Evolutionary conservation across 768 basidiomycete species (phyloP), one percentile per base, ranked within the genome.

Genomic region (Calocybe indica): DNA sequence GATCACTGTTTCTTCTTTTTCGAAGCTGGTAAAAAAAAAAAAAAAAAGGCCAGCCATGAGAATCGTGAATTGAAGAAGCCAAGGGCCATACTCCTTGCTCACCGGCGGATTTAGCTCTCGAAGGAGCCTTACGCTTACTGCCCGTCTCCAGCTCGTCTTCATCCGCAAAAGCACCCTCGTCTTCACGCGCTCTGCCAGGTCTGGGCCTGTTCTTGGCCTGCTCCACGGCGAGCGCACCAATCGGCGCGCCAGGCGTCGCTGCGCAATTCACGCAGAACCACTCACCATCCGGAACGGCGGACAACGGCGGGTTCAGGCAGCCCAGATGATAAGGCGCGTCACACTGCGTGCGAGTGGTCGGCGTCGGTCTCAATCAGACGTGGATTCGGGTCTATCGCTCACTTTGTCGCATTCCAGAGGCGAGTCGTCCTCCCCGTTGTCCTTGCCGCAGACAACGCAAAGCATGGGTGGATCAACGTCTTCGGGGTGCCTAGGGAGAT

Each of bases 351-450:
- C 14, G 4, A 37, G 4, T 37, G 35, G 36, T 37, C 11, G 11
- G 36, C 11, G 36, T 37, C 14, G 36, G 36, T 37, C 14, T 37
- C 36, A 37, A 14, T 37, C 11, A 37, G 14, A 37, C 11, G 11
- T 37, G 11, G n/a, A 37, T 37, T 37, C 11, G 35, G 2, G 46
- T 13, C 10, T 22, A 40, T 39, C 47, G 28, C 28, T 12, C 46
- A 88, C 92, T 79, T 92, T 94, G 62, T 97, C 94, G 57, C 94
- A 98, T 59, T 89, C 92, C 37, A 98, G 69, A 12, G 83, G 83
- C 33, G 76, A 71, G 50, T 82, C 85, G 41, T 85, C 83, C 15
- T 85, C 86, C 12, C 82, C 87, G 22, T 78, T 70, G 45, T 88
- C 88, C 54, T 75, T 73, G 40, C 69, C 67, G 59, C 94, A 97